Percentiles rank a stretch among this genome's conserved stretches.
These are phyloP conservation scores for Plenodomus lindquistii DNA, from an alignment of 2,329 filamentous ascomycete genomes.

Conservation along the genomic window DNA sequence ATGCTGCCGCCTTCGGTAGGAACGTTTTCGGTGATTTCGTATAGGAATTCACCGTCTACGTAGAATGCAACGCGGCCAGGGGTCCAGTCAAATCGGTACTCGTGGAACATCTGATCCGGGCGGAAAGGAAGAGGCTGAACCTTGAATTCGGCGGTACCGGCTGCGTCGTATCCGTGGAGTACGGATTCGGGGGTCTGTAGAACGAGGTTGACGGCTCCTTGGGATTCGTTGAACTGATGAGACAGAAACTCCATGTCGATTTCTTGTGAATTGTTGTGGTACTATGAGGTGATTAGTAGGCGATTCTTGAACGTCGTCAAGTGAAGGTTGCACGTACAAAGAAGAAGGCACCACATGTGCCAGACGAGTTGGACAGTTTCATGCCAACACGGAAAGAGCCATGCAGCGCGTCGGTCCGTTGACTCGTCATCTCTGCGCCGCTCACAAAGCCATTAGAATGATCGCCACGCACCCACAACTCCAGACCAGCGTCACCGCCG, in stretches of 20 bases:
- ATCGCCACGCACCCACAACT: conserved; percentile 45
- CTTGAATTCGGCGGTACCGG: conserved; percentile 61
- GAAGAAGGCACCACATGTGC: conserved; percentile 80
- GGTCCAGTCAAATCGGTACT: conserved; percentile 79
- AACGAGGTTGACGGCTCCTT: conserved; percentile 72
- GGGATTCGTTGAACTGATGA: conserved; percentile 61
- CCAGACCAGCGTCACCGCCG: conserved; percentile 47
- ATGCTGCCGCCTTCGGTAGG: conserved; percentile 67
- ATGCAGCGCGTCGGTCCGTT: conserved; percentile 65
- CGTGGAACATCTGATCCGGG: conserved; percentile 68
- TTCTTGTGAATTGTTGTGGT: conserved; percentile 77
- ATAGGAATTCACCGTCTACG: conserved; percentile 63
- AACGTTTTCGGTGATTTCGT: conserved; percentile 60
- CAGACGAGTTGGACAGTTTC: conserved; percentile 62
- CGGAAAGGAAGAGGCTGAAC: conserved; percentile 66
- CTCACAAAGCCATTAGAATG: conserved; percentile 57
- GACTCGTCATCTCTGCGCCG: conserved; percentile 66
- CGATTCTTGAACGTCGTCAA: background rate
- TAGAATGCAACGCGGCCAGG: conserved; percentile 68
- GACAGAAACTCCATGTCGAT: conserved; percentile 83
- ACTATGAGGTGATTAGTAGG: conserved; percentile 52
- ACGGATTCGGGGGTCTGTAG: conserved; percentile 68
- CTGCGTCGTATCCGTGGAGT: conserved; percentile 64
- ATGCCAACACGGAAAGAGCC: conserved; percentile 72
- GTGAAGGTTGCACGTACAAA: conserved; percentile 58